Evolutionary conservation across 495 filamentous ascomycete species (phyloP).

Genomic region (Neurospora discreta): DNA sequence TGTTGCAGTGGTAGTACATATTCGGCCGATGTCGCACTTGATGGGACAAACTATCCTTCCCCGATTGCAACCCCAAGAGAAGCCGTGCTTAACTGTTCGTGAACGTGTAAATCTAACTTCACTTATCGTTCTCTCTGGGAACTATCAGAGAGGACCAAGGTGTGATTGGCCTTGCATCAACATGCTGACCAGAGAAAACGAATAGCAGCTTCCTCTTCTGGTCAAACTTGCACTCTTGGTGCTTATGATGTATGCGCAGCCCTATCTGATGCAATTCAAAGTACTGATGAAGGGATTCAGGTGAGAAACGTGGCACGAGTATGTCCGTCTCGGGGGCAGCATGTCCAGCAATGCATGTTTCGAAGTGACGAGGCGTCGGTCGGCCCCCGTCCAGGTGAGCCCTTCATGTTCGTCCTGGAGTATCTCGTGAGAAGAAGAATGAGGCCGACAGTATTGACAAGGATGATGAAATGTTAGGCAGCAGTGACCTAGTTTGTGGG

Average conservation of each 20-base stretch:
- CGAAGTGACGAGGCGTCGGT: not conserved
- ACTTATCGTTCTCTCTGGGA: not conserved
- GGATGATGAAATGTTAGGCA: not conserved
- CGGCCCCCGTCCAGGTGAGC: not conserved
- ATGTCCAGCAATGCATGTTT: not conserved
- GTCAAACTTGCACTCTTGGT: not conserved
- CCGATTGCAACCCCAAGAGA: not conserved
- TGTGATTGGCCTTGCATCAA: not conserved
- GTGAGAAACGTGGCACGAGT: not conserved
- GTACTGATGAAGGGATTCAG: not conserved
- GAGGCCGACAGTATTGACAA: not conserved
- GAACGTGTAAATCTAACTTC: not conserved
- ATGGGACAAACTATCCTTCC: not conserved
- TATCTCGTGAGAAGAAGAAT: not conserved
- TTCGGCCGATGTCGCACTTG: not conserved
- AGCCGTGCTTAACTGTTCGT: not conserved
- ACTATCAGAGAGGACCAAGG: not conserved
- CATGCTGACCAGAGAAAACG: not conserved
- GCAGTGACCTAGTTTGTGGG: not conserved
- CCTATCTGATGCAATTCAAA: not conserved
- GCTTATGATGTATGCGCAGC: not conserved
- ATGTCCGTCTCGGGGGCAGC: not conserved
- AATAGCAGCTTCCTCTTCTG: not conserved
- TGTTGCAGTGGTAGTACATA: not conserved
- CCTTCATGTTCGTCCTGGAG: not conserved